Evolutionary conservation across 495 filamentous ascomycete genomes (phyloP).

Genomic region (Aspergillus panamensis): DNA sequence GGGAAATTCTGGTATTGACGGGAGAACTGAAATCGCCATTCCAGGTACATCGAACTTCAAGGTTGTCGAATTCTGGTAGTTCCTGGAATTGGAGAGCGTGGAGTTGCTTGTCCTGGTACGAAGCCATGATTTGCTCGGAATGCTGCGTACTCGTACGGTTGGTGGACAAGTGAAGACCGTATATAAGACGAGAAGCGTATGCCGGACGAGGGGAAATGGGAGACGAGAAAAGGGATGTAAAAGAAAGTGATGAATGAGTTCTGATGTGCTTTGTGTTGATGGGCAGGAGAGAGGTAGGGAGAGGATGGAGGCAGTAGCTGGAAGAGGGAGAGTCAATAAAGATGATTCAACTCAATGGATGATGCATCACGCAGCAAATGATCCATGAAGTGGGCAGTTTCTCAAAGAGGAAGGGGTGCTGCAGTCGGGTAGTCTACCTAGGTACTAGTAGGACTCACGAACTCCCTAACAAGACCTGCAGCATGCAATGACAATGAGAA

Average conservation of each 20-base stretch:
- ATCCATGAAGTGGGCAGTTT: background rate
- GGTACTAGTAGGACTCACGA: background rate
- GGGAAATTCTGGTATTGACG: slow-evolving; percentile 27
- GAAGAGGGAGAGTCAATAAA: background rate
- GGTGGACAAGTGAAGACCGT: background rate
- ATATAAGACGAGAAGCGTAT: too few species aligned
- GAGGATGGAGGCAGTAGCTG: background rate
- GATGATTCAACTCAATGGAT: background rate
- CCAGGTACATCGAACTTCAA: slow-evolving; percentile 37
- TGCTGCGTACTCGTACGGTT: background rate
- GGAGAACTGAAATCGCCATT: slow-evolving; percentile 25
- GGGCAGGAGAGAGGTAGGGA: background rate
- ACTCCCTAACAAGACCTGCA: background rate
- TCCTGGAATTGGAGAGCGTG: background rate
- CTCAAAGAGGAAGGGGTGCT: background rate
- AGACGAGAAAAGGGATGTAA: too few species aligned
- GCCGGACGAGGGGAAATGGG: too few species aligned
- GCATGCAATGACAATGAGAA: too few species aligned
- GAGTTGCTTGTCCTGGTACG: background rate
- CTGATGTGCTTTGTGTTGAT: too few species aligned
- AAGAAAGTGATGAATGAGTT: too few species aligned
- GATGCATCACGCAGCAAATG: too few species aligned
- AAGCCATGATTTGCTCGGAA: background rate
- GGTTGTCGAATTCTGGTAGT: slow-evolving; percentile 26
- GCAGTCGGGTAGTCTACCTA: too few species aligned